phyloP scores from a whole-genome alignment of 257 asterid species.

The Solanum virginianum region DNA sequence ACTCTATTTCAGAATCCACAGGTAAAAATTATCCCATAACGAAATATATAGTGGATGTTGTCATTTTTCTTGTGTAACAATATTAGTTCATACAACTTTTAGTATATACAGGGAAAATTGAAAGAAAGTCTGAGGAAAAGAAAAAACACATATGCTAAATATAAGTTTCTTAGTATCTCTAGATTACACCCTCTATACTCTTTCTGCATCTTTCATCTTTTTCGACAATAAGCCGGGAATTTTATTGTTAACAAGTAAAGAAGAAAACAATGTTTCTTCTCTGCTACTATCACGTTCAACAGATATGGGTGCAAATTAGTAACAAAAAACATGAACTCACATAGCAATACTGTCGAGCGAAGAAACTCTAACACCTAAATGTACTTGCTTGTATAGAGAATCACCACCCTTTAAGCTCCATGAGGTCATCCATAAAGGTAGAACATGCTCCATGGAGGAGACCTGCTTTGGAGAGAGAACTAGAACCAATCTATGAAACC shows the following conservation, averaged over 20 bases:
- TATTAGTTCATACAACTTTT: no score
- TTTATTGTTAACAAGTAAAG: background rate
- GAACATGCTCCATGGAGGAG: slow-evolving; percentile 66
- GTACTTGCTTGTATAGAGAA: slow-evolving; percentile 33
- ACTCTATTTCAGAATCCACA: no score
- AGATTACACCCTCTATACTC: background rate
- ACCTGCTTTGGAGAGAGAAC: slow-evolving; percentile 77
- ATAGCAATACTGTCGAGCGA: slow-evolving; percentile 42
- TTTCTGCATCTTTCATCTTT: background rate
- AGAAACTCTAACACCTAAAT: slow-evolving; percentile 62
- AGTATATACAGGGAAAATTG: no score
- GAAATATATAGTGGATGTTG: no score
- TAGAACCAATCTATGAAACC: slow-evolving; percentile 19
- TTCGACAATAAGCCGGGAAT: background rate
- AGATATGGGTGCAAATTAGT: background rate
- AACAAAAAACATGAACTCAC: slow-evolving; percentile 38
- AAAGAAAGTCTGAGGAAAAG: no score
- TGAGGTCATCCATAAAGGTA: slow-evolving; percentile 67
- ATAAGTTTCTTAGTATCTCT: background rate
- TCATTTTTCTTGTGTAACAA: no score
- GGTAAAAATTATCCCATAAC: no score
- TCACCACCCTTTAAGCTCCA: slow-evolving; percentile 34
- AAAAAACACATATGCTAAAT: no score
- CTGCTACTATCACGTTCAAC: background rate
- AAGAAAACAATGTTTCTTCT: background rate